Conservation (phyloP, 208 protist species). For the Sergeia podlipaevii region DNA sequence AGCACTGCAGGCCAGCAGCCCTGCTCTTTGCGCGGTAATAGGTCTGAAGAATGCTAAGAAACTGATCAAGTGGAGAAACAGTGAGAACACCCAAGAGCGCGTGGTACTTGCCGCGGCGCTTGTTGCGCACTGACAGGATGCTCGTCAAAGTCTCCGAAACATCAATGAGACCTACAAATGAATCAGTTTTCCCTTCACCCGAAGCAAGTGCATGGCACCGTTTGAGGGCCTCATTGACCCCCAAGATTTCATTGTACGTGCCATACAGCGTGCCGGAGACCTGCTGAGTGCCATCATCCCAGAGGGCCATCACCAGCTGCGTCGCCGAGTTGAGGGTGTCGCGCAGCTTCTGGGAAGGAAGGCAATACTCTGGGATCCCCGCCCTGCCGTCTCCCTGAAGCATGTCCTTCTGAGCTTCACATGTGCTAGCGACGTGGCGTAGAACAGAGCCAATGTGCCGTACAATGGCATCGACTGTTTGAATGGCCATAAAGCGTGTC, state of each 20-base stretch:
- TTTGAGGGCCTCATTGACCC: slow-evolving; percentile 21
- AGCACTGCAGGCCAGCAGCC: slow-evolving; percentile 19
- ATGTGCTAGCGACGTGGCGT: no score
- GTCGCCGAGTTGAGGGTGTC: slow-evolving; percentile 38
- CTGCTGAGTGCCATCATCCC: slow-evolving; percentile 87
- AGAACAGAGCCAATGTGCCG: slow-evolving; percentile 65
- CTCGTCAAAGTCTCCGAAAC: slow-evolving; percentile 23
- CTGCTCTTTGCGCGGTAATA: slow-evolving; percentile 13
- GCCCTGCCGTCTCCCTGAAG: background rate
- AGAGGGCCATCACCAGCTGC: slow-evolving; percentile 81
- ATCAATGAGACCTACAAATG: slow-evolving; percentile 1
- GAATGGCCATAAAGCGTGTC: slow-evolving; percentile 88
- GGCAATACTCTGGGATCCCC: slow-evolving; percentile 18
- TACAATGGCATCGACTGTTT: slow-evolving; percentile 82
- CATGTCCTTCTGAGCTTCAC: slow-evolving; percentile 2
- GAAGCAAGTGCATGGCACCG: no score
- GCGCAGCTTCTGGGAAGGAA: slow-evolving; percentile 30
- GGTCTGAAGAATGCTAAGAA: slow-evolving; percentile 34
- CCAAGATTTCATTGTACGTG: slow-evolving; percentile 64
- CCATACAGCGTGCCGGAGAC: slow-evolving; percentile 79
- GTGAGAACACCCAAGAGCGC: slow-evolving; percentile 65
- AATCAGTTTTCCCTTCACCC: no score
- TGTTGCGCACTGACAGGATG: slow-evolving; percentile 53
- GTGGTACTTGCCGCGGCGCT: slow-evolving; percentile 86
- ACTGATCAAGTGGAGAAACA: slow-evolving; percentile 35